Evolutionary conservation across 2,329 filamentous ascomycete genomes (phyloP), one percentile per base, ranked within the genome.

Genomic region (Monosporascus sp.): DNA sequence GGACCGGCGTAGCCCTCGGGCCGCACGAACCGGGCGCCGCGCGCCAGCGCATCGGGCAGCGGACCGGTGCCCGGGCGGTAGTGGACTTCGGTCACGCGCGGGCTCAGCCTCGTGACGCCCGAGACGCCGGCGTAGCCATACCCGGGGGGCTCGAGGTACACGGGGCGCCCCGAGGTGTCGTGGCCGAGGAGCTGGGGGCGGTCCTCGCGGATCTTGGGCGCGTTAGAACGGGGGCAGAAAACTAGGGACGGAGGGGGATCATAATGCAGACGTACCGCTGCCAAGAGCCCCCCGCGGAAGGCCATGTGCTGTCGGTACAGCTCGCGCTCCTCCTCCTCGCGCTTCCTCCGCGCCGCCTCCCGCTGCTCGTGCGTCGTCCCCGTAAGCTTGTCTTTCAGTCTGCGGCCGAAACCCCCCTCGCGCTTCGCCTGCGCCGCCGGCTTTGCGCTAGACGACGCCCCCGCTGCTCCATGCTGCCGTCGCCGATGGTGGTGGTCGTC

Each of bases 361-460:
- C 82, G 77, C 61, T 85, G 69, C 24, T 76, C 69, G 63, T 85
- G 81, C 4, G 81, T 83, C 5, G 75, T 77, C 17, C 73, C 70
- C 0, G 82, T 86, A 17, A 85, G 60, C 58, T 78, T 79, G 66
- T 85, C 81, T 63, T 85, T 85, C 57, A 86, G 67, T 50, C 76
- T 79, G 52, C 81, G 74, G 1, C 80, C 80, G 22, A 83, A 73
- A 50, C 71, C 74, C 45, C 72, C 2, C 41, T 15, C 5, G n/a
- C 20, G 15, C 20, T 18, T 35, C 31, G 31, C 31, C 31, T 14
- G 31, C 11, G 31, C 31, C 11, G 31, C 14, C 31, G 31, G 31
- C 31, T 35, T 35, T 4, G 31, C 11, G 31, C 31, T 35, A 14
- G 31, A 35, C 5, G 31, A 14, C 9, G 31, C 31, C 9, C 31